Conservation (phyloP, 805 yeast species). For the Candida palmyrensis region DNA sequence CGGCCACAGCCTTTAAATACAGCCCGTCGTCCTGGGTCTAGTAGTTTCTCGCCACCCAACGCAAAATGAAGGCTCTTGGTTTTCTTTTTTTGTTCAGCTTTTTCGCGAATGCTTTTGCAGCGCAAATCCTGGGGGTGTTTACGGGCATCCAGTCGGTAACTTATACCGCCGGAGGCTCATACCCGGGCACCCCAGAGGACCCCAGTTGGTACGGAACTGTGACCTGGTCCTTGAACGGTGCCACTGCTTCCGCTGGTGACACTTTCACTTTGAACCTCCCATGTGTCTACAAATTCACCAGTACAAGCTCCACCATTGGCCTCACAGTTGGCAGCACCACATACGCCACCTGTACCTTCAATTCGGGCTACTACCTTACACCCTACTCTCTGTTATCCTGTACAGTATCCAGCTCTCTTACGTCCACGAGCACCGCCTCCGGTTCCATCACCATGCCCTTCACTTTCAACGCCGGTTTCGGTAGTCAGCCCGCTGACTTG, state of each 20-base stretch:
- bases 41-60: too few relatives aligned
- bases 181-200: not conserved
- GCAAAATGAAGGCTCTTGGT: too few relatives aligned
- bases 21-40: too few relatives aligned
- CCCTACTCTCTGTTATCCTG: slow-evolving; percentile 4
- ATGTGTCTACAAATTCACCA: slow-evolving; percentile 18
- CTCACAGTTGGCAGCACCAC: slow-evolving; percentile 4
- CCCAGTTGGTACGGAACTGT: slow-evolving; percentile 15
- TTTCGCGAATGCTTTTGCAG: too few relatives aligned
- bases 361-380: slow-evolving; percentile 6
- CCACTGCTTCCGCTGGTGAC: slow-evolving; percentile 16
- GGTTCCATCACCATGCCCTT: slow-evolving; percentile 1
- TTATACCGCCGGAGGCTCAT: not conserved
- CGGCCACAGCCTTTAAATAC: too few relatives aligned
- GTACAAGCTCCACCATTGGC: slow-evolving; percentile 7
- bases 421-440: not conserved
- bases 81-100: too few relatives aligned
- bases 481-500: slow-evolving; percentile 7
- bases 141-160: slow-evolving; percentile 10
- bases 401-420: not conserved
- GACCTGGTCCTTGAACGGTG: slow-evolving; percentile 15
- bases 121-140: too few relatives aligned
- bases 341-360: slow-evolving; percentile 9
- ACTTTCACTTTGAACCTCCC: slow-evolving; percentile 22
- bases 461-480: slow-evolving; percentile 3